Conservation (phyloP, 306 rosid genomes). For the Pyrus betulifolia region DNA sequence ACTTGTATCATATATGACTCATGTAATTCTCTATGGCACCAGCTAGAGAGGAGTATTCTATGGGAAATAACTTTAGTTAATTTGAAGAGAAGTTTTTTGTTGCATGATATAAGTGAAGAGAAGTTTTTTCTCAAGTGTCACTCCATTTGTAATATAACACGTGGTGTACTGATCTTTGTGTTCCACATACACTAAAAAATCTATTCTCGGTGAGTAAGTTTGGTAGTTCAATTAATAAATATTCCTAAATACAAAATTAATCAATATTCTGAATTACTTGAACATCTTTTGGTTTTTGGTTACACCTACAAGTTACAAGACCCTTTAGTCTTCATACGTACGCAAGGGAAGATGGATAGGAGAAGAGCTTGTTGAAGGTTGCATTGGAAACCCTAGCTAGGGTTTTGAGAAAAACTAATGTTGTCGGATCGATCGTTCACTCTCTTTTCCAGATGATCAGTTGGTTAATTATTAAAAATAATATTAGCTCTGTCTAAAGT, state of each 20-base stretch:
- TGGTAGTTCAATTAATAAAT: neutral
- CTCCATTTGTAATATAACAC: fast-evolving
- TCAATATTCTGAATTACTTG: neutral
- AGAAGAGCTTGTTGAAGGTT: neutral
- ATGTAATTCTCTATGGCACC: neutral
- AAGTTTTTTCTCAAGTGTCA: too few relatives aligned
- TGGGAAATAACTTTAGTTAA: too few relatives aligned
- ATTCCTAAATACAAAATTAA: neutral
- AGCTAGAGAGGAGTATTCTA: too few relatives aligned
- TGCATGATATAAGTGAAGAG: too few relatives aligned
- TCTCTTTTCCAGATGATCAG: neutral
- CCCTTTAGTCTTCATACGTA: neutral
- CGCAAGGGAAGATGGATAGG: neutral
- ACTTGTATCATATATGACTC: neutral
- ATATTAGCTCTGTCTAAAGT: neutral
- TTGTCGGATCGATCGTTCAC: neutral
- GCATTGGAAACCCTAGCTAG: neutral
- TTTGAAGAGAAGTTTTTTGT: too few relatives aligned
- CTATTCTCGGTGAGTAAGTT: neutral
- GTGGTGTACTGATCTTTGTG: fast-evolving
- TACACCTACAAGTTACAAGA: neutral
- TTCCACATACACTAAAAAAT: too few relatives aligned
- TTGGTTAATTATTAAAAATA: neutral
- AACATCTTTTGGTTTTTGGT: neutral
- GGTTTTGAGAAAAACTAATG: neutral